phyloP scores from a whole-genome alignment of 257 asterid genomes.

The Solanum raphanifolium region DNA sequence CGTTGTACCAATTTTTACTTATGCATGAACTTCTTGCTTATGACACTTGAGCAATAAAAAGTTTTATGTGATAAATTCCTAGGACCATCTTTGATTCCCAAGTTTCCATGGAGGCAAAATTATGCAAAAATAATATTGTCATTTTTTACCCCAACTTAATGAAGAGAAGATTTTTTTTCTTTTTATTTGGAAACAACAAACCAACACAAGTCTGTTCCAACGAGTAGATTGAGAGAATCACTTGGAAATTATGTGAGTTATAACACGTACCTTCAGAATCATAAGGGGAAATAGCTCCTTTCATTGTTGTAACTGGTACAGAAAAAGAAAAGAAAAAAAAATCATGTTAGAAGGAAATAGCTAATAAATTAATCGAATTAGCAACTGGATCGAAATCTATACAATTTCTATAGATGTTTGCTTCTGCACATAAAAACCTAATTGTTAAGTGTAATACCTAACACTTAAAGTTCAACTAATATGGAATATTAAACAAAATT shows the following conservation, averaged over 20 bases:
- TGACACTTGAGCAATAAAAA: neutral
- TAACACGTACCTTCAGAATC: constrained; percentile 30
- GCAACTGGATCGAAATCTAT: neutral
- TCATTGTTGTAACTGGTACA: constrained; percentile 4
- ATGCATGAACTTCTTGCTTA: neutral
- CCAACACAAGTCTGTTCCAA: neutral
- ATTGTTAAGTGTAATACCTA: neutral
- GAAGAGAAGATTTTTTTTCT: neutral
- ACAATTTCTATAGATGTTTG: neutral
- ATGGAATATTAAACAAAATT: neutral
- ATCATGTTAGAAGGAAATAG: neutral
- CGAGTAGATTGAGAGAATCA: neutral
- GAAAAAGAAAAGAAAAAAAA: neutral
- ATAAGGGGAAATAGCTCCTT: neutral
- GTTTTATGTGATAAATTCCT: neutral
- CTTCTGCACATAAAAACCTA: neutral
- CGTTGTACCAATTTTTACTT: neutral
- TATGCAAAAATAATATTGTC: neutral
- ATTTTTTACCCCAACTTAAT: no score
- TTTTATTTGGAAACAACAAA: neutral
- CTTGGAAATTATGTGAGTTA: neutral
- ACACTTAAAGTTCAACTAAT: neutral
- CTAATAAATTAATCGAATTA: neutral
- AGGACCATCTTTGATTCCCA: neutral
- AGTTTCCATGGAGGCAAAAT: neutral